phyloP scores from a whole-genome alignment of 495 filamentous ascomycete species.

The Xylaria palmicola region DNA sequence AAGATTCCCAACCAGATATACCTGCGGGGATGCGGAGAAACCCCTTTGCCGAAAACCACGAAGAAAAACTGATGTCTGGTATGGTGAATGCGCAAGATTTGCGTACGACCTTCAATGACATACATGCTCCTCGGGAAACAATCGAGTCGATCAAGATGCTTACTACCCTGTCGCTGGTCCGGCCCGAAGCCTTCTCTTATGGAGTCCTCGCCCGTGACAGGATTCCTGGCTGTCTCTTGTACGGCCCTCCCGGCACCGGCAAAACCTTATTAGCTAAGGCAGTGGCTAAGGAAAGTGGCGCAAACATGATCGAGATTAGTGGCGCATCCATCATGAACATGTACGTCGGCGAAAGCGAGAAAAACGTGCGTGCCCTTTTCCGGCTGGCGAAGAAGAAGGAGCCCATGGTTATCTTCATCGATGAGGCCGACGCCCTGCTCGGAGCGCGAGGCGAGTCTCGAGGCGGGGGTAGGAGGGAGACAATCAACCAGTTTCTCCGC shows the following conservation, averaged over 20 bases:
- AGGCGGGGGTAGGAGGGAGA: conserved; percentile 56
- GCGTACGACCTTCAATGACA: conserved; percentile 79
- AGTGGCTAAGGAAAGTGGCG: conserved; percentile 90
- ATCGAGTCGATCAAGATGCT: conserved; percentile 86
- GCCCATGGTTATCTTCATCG: conserved; percentile 95
- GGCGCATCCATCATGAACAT: conserved; percentile 83
- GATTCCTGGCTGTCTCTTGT: conserved; percentile 85
- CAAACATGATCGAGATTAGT: conserved; percentile 65
- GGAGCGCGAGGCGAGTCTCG: conserved; percentile 68
- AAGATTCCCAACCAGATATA: background rate
- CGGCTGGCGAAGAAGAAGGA: conserved; percentile 84
- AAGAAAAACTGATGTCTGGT: conserved; percentile 78
- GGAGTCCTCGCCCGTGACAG: conserved; percentile 89
- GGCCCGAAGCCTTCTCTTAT: conserved; percentile 94
- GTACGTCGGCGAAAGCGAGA: conserved; percentile 94
- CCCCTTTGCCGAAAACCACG: conserved; percentile 49
- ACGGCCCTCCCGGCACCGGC: conserved; percentile 93
- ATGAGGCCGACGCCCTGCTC: conserved; percentile 93
- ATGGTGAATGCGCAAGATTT: conserved; percentile 80
- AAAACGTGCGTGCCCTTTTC: conserved; percentile 94
- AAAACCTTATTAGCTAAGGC: conserved; percentile 96
- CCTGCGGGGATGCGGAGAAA: conserved; percentile 10
- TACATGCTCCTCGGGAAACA: conserved; percentile 77
- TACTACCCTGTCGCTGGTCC: conserved; percentile 80
- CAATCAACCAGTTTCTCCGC: conserved; percentile 96